Base-by-base conservation (phyloP, 2,329 filamentous ascomycete genomes). In the Metarhizium robertsii region DNA sequence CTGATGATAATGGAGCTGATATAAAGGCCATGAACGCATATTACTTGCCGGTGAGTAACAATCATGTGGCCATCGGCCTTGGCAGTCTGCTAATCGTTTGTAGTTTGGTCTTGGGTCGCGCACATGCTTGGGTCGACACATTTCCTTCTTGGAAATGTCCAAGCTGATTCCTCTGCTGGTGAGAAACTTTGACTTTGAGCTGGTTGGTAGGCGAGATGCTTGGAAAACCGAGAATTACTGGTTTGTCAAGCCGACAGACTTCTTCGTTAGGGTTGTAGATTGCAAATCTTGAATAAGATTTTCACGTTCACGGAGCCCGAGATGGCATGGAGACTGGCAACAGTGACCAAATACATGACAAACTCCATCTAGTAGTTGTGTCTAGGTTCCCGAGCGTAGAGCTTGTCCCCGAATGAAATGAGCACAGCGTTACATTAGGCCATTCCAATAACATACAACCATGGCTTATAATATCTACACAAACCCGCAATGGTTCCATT, bases 181-280 rank as follows among this genome's bases (percentile, higher is more conserved):
- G 11, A 62, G 61, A 6, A 63, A 66, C 10, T 72, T 71, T 52
- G 64, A 70, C 16, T 67, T 73, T 45, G 59, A 66, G 49, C 60
- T 70, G 3, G 53, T 56, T 6, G 40, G 58, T 7, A 42, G 46
- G 1, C 25, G 60, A 4, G 25, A 14, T 0, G 59, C 59, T 2
- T 74, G 72, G 71, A 56, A 65, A 0, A 70, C 69, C 6, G 56
- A 64, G 36, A 74, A 74, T n/a, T 62, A 62, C 38, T 75, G 70
- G 71, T 75, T 76, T 60, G 71, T 75, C 1, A 75, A 73, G 56
- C 73, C 73, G 1, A 61, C 61, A 1, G 62, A 74, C 52, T 75
- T 76, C 54, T 62, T 64, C 16, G 71, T 74, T 20, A 62, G 52
- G 29, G 55, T 62, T 25, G 7, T 25, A 8, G 20, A 25, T 18